Percentiles rank a stretch among this genome's conserved stretches.
phyloP scores from a whole-genome alignment of 2,329 filamentous ascomycete genomes.

The Colletotrichum falcatum region DNA sequence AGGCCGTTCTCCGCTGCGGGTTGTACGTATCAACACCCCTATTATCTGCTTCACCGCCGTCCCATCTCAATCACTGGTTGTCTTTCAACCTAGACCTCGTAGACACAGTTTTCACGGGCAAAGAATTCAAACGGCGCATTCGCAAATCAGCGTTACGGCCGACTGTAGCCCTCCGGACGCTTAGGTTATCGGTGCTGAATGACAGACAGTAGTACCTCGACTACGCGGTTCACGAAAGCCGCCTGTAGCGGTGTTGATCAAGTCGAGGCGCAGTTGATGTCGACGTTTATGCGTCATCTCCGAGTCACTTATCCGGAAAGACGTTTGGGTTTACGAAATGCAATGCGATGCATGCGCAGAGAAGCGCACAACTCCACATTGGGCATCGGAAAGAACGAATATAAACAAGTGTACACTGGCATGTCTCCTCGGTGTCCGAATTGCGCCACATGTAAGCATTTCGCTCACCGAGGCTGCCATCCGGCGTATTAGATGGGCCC shows the following conservation, averaged over 20 bases:
- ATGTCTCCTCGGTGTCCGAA: neutral
- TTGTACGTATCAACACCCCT: neutral
- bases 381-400: neutral
- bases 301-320: neutral
- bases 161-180: neutral
- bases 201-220: neutral
- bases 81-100: neutral
- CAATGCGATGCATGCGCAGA: neutral
- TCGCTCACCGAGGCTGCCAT: neutral
- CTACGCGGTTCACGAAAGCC: neutral
- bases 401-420: neutral
- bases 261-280: neutral
- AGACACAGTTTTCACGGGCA: too few relatives aligned
- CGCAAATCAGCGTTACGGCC: neutral
- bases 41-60: neutral
- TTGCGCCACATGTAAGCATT: too few relatives aligned
- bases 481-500: neutral
- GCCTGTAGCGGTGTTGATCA: neutral
- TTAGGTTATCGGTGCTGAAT: neutral
- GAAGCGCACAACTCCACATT: neutral
- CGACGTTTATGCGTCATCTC: neutral
- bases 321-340: neutral
- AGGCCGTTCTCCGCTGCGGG: neutral
- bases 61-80: neutral
- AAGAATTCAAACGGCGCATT: neutral